Conservation (phyloP, 2,329 filamentous ascomycete genomes). For the Pleomassaria siparia region DNA sequence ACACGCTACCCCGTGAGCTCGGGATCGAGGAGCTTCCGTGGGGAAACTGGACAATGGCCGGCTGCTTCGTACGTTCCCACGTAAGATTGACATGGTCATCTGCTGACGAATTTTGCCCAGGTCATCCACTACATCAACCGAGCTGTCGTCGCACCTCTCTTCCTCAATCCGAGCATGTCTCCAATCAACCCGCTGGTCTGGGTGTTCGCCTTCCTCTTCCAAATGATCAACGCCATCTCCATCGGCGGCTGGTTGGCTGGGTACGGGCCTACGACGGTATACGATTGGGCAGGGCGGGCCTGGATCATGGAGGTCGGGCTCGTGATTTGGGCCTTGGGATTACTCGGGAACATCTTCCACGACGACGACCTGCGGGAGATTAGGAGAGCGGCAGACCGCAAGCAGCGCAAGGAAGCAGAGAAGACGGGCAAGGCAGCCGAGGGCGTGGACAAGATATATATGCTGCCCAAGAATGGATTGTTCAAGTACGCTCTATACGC, state of each 20-base stretch:
- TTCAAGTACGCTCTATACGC: conserved; percentile 85
- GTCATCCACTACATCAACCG: conserved; percentile 89
- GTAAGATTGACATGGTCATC: not conserved
- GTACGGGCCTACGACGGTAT: conserved; percentile 68
- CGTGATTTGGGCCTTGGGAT: conserved; percentile 72
- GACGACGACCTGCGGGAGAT: conserved; percentile 90
- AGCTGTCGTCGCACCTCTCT: conserved; percentile 76
- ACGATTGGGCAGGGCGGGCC: conserved; percentile 52
- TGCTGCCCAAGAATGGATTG: conserved; percentile 79
- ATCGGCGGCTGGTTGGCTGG: conserved; percentile 81
- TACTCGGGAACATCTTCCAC: conserved; percentile 81
- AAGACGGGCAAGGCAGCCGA: conserved; percentile 49
- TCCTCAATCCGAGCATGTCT: conserved; percentile 86
- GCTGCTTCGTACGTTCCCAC: conserved; percentile 58
- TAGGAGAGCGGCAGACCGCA: conserved; percentile 66
- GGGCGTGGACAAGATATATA: conserved; percentile 77
- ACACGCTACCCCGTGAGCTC: conserved; percentile 61
- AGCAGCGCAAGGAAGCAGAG: conserved; percentile 55
- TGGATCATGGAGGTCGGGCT: conserved; percentile 63
- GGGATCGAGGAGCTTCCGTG: conserved; percentile 64
- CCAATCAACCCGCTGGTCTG: conserved; percentile 77
- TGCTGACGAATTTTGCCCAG: conserved; percentile 39
- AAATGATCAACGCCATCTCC: conserved; percentile 75
- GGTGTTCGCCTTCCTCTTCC: conserved; percentile 67
- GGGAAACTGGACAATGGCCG: conserved; percentile 76